Base-by-base conservation (phyloP, 441 rosid species). In the Hypseocharis bilobata region DNA sequence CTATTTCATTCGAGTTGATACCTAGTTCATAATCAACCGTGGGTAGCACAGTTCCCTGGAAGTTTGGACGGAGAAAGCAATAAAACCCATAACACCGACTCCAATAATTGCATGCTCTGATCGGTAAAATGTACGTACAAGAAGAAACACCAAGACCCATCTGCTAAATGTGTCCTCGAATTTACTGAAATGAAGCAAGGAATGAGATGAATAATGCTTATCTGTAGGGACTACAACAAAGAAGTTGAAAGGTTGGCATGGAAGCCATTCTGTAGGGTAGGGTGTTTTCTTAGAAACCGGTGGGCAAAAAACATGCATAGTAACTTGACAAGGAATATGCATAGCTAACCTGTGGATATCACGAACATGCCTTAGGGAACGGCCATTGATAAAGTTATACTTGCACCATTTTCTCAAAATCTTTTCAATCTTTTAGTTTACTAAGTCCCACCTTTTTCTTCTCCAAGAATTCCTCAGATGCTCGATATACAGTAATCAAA, bases 381-480 rank as follows among this genome's bases (percentile, higher is more conserved):
- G 92, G 66, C 76, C 60, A 68, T 86, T 88, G 38, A 92, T 81
- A 57, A 79, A 90, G 74, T 92, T 92, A 32, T 84, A 89, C 76
- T 74, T 88, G 70, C 98, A 92, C 98, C 98, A 92, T 81, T 90
- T 92, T 62, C 82, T 80, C 71, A 86, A 22, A 73, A 80, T 44
- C 69, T 92, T 88, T 60, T 82, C 88, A 55, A n/a, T 66, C 74
- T 70, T 82, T 85, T 45, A 67, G 75, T 65, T 62, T 81, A 64
- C 70, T 40, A 29, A 58, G 54, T 54, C 73, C 81, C 45, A 67
- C 67, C 67, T 61, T 77, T 72, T 79, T 85, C 78, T 88, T 88
- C 70, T 78, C 81, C 81, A 85, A 74, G 42, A 86, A 76, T 66
- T 88, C 96, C 67, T 80, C 52, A 2, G 85, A 83, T 68, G 86